Percentiles rank a stretch among this genome's conserved stretches.
Evolutionary conservation across 1,139 yeast species (phyloP).

Genomic region (Yamadazyma blattariae): DNA sequence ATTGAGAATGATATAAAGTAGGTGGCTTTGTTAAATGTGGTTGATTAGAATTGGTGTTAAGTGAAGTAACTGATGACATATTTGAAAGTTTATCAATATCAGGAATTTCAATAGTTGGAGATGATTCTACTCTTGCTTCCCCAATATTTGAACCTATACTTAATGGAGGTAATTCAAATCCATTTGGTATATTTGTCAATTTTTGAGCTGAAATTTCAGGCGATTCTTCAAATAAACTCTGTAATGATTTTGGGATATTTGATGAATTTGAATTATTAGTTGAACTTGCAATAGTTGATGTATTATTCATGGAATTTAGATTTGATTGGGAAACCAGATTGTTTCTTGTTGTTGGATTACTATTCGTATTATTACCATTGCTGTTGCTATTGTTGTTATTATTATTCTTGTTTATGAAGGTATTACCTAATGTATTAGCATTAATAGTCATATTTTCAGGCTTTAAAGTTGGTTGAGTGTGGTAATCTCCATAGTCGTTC

Average conservation of each 20-base stretch:
- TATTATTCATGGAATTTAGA: constrained; percentile 5
- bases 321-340: no score
- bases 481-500: constrained; percentile 26
- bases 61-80: constrained; percentile 14
- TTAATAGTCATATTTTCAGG: constrained; percentile 10
- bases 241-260: constrained; percentile 69
- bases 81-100: constrained; percentile 39
- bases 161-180: constrained; percentile 18
- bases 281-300: constrained; percentile 7
- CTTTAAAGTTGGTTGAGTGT: constrained; percentile 29
- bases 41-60: constrained; percentile 13
- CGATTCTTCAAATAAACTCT: constrained; percentile 62
- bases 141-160: constrained; percentile 8
- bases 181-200: constrained; percentile 5
- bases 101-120: constrained; percentile 47
- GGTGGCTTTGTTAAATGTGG: constrained; percentile 45
- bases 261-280: constrained; percentile 11
- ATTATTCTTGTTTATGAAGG: background rate
- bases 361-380: background rate
- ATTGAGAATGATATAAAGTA: constrained; percentile 46
- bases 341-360: no score
- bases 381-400: no score
- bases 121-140: constrained; percentile 23
- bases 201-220: constrained; percentile 13
- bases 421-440: constrained; percentile 2